phyloP scores from a whole-genome alignment of 2,329 filamentous ascomycete genomes.

The Dothidotthia symphoricarpi region DNA sequence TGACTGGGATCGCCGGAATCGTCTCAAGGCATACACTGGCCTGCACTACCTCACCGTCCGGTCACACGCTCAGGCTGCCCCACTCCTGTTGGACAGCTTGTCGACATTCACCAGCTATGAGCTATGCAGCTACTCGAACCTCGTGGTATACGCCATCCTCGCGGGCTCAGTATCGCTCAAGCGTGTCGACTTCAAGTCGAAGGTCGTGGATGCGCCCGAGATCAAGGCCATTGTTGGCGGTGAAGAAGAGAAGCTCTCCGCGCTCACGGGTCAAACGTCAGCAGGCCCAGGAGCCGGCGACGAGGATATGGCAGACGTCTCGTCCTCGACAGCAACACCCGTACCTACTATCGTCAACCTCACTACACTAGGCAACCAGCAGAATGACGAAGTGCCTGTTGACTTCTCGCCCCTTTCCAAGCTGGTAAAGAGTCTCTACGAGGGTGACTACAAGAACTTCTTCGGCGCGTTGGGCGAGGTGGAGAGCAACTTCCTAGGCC shows the following conservation, averaged over 20 bases:
- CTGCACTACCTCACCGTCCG: slow-evolving; percentile 89
- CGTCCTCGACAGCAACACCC: slow-evolving; percentile 50
- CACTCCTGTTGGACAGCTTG: slow-evolving; percentile 90
- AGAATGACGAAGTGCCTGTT: slow-evolving; percentile 75
- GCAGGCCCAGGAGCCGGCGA: slow-evolving; percentile 75
- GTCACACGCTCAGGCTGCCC: slow-evolving; percentile 84
- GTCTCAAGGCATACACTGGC: slow-evolving; percentile 97
- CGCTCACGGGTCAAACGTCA: slow-evolving; percentile 75
- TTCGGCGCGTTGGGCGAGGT: slow-evolving; percentile 86
- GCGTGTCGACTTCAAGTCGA: slow-evolving; percentile 97
- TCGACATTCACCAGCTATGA: slow-evolving; percentile 99
- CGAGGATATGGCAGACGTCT: slow-evolving; percentile 67
- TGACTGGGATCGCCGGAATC: slow-evolving; percentile 97
- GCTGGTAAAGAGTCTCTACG: slow-evolving; percentile 88
- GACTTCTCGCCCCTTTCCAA: slow-evolving; percentile 88
- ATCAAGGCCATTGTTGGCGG: slow-evolving; percentile 96
- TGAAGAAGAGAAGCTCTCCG: slow-evolving; percentile 81
- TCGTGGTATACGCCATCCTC: slow-evolving; percentile 94
- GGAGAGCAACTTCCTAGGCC: slow-evolving; percentile 89
- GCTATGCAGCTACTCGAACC: slow-evolving; percentile 90
- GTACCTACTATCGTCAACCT: slow-evolving; percentile 79
- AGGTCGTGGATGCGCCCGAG: slow-evolving; percentile 96
- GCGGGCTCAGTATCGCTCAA: slow-evolving; percentile 93
- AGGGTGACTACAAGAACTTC: slow-evolving; percentile 89
- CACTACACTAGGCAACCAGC: slow-evolving; percentile 76